Base-by-base conservation (phyloP, 345 rosid genomes). In the Eucalyptus pauciflora region DNA sequence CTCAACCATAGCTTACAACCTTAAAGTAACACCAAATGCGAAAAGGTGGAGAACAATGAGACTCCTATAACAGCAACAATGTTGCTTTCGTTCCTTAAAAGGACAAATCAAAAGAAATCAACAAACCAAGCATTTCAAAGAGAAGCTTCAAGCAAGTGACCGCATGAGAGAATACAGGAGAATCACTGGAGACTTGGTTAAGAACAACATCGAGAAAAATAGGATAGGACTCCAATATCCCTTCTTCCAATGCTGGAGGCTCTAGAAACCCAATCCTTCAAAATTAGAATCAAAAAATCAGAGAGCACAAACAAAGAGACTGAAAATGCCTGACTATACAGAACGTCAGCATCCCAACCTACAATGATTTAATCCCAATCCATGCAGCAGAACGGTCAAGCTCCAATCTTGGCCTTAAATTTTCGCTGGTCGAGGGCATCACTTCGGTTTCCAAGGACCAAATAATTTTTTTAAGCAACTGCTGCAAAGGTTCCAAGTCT, bases 1-100 rank as follows among this genome's bases (percentile, higher is more conserved):
- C 99, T 94, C 91, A 98, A 91, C 99, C 99, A 98, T 88, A 98
- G 96, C 95, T 97, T 98, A 92, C 96, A 97, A 92, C 99, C 99
- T 98, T 90, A 88, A 90, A 90, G 87, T 87, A 89, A 89, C 86
- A 88, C 64, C 87, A 91, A 89, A 87, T 46, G 85, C 49, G 79
- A 88, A 76, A 41, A 76, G 46, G 48, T 10, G 83, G 83, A 76
- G 48, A 41, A 76, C 29, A 10, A 76, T 76, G 83, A 76, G 83
- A 76, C 83, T 76, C 48, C 15, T 18, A 37, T 76, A 37, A 76
- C 27, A 2, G 83, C 83, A 76, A 76, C 27, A 37, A 37, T 41
- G 15, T 20, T 41, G 83, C 83, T 76, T 76, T 41, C 1, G 5
- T 76, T 37, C 4, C 85, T 52, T 46, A 24, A 52, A 52, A 31